phyloP scores from a whole-genome alignment of 805 yeast genomes.

The Nakazawaea sp. region DNA sequence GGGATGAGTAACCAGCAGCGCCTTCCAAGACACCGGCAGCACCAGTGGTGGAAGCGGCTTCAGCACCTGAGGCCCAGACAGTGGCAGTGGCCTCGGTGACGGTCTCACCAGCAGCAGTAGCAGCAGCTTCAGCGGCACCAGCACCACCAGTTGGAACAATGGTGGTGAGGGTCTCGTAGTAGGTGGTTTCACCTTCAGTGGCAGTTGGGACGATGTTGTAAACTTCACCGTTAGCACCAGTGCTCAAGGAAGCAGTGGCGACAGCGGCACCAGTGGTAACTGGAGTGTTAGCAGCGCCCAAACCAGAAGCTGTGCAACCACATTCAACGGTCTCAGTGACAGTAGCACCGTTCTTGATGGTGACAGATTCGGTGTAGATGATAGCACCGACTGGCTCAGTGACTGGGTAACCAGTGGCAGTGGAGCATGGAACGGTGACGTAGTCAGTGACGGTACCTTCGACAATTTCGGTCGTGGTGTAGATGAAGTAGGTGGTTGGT shows the following conservation, averaged over 20 bases:
- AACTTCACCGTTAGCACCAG: neutral
- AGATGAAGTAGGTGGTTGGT: slow-evolving; percentile 9
- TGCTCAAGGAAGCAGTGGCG: slow-evolving; percentile 2
- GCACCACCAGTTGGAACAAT: neutral
- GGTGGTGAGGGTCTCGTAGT: slow-evolving; percentile 2
- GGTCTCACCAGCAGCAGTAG: neutral
- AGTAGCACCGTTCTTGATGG: slow-evolving; percentile 1
- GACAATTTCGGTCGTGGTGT: slow-evolving; percentile 5
- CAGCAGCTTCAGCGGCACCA: slow-evolving; percentile 1
- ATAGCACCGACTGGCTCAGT: slow-evolving; percentile 5
- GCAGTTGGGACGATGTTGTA: slow-evolving; percentile 1
- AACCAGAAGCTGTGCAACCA: slow-evolving; percentile 2
- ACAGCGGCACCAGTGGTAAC: slow-evolving; percentile 8
- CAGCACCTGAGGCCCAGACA: neutral
- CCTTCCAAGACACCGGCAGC: slow-evolving; percentile 2
- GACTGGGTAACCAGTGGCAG: slow-evolving; percentile 14
- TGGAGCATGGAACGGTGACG: slow-evolving; percentile 8
- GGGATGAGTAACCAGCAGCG: neutral
- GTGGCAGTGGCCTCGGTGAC: neutral
- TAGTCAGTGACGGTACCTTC: neutral
- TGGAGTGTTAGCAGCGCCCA: slow-evolving; percentile 8
- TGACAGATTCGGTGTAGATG: slow-evolving; percentile 4
- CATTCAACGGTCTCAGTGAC: slow-evolving; percentile 5
- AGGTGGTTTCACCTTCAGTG: neutral
- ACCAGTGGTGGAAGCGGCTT: neutral